These are phyloP conservation scores for Knufia petricola DNA, from an alignment of 2,329 filamentous ascomycete genomes.

Conservation along the genomic window DNA sequence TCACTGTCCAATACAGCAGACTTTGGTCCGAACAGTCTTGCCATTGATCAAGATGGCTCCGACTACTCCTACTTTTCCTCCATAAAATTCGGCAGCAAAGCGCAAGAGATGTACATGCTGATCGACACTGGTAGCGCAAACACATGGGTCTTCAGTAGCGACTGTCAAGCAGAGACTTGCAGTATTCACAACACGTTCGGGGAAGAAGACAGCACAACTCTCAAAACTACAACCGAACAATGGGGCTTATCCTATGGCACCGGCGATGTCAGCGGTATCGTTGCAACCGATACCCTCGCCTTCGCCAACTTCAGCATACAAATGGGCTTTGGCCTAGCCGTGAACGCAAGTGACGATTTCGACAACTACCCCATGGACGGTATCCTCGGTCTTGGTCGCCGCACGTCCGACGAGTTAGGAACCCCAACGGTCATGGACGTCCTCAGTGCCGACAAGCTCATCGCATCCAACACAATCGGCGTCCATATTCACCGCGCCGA, in stretches of 20 bases:
- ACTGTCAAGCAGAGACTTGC: constrained; percentile 60
- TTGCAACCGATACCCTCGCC: constrained; percentile 57
- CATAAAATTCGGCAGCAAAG: constrained; percentile 41
- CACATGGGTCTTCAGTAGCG: constrained; percentile 72
- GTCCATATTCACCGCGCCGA: constrained; percentile 58
- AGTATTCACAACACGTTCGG: constrained; percentile 61
- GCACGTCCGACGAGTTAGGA: constrained; percentile 40
- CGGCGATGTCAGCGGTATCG: constrained; percentile 58
- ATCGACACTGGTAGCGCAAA: constrained; percentile 51
- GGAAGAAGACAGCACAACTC: constrained; percentile 53
- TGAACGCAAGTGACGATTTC: constrained; percentile 64
- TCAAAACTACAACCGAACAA: constrained; percentile 42
- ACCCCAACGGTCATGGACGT: constrained; percentile 58
- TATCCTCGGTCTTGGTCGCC: constrained; percentile 68
- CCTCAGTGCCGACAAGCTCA: constrained; percentile 46
- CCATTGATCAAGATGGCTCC: constrained; percentile 44
- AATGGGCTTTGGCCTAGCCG: constrained; percentile 64
- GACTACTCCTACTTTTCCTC: constrained; percentile 47
- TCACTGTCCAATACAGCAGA: constrained; percentile 29
- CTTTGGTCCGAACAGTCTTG: constrained; percentile 37
- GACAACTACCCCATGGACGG: constrained; percentile 74
- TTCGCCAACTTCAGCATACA: constrained; percentile 56
- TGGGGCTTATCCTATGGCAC: constrained; percentile 70
- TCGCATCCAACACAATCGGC: constrained; percentile 60
- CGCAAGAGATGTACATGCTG: constrained; percentile 44